Conservation (phyloP, 345 rosid genomes). For the Linum tenue region DNA sequence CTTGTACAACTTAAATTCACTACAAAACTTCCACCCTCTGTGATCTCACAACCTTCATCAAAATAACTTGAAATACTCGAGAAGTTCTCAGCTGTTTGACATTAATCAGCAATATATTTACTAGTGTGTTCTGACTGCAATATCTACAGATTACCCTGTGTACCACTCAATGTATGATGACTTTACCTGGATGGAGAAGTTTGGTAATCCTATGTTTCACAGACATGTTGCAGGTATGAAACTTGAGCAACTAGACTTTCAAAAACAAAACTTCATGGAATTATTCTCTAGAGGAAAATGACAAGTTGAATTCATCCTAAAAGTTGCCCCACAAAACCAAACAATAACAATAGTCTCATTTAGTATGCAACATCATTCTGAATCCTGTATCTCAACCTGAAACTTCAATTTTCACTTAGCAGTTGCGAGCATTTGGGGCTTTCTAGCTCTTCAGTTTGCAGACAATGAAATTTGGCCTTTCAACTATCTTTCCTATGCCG, state of each 20-base stretch:
- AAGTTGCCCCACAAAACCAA: too few relatives aligned
- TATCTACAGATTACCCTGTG: slow-evolving; percentile 55
- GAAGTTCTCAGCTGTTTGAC: neutral
- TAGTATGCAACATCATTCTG: neutral
- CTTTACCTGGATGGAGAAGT: slow-evolving; percentile 70
- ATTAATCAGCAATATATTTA: neutral
- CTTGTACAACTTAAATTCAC: too few relatives aligned
- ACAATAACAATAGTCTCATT: too few relatives aligned
- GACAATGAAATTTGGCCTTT: slow-evolving; percentile 73
- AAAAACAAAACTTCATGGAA: too few relatives aligned
- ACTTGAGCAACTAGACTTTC: too few relatives aligned
- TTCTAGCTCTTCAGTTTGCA: slow-evolving; percentile 65
- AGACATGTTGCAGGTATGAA: slow-evolving; percentile 63
- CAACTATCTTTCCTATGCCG: slow-evolving; percentile 52
- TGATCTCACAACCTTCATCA: too few relatives aligned
- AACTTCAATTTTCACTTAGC: neutral
- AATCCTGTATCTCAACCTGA: neutral
- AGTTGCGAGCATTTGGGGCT: slow-evolving; percentile 72
- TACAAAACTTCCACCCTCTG: too few relatives aligned
- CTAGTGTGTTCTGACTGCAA: neutral
- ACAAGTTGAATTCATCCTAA: too few relatives aligned
- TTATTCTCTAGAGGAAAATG: too few relatives aligned
- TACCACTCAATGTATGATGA: slow-evolving; percentile 89
- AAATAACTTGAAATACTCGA: too few relatives aligned
- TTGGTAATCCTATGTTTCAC: slow-evolving; percentile 65